These are phyloP conservation scores for Pyronema domesticum DNA, from an alignment of 495 filamentous ascomycete genomes.

Conservation along the genomic window DNA sequence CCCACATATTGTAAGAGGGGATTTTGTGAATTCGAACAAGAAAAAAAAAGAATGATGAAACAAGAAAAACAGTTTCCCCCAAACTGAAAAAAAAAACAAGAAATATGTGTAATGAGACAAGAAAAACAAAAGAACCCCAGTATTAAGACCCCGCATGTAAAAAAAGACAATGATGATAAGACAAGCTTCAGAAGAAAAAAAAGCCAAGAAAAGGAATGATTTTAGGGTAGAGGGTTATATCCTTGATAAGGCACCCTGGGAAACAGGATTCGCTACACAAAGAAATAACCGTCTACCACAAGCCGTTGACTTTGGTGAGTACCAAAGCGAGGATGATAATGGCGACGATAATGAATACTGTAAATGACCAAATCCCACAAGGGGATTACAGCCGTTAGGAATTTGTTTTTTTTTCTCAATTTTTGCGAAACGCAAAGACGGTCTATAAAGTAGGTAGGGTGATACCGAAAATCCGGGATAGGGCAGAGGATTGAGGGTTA, in stretches of 20 bases:
- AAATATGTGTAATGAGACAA: background rate
- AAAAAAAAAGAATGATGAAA: background rate
- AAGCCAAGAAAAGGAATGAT: conserved; percentile 6
- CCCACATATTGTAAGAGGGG: no score
- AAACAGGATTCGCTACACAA: background rate
- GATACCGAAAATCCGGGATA: no score
- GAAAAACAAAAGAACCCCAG: background rate
- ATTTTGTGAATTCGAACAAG: no score
- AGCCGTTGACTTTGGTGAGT: conserved; percentile 17
- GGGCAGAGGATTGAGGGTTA: no score
- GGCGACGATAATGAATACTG: conserved; percentile 23
- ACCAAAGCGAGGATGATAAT: conserved; percentile 19
- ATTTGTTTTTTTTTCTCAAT: no score
- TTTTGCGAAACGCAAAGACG: no score
- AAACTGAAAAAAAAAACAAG: background rate
- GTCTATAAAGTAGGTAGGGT: no score
- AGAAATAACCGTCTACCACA: conserved; percentile 17
- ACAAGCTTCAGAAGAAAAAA: background rate
- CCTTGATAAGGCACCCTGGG: conserved; percentile 4
- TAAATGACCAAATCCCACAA: background rate
- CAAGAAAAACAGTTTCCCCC: background rate
- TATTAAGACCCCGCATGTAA: background rate
- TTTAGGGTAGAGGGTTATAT: background rate
- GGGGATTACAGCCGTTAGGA: no score
- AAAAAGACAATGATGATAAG: background rate